phyloP scores from a whole-genome alignment of 1,284 basidiomycete genomes.

The Trametes hirsuta region DNA sequence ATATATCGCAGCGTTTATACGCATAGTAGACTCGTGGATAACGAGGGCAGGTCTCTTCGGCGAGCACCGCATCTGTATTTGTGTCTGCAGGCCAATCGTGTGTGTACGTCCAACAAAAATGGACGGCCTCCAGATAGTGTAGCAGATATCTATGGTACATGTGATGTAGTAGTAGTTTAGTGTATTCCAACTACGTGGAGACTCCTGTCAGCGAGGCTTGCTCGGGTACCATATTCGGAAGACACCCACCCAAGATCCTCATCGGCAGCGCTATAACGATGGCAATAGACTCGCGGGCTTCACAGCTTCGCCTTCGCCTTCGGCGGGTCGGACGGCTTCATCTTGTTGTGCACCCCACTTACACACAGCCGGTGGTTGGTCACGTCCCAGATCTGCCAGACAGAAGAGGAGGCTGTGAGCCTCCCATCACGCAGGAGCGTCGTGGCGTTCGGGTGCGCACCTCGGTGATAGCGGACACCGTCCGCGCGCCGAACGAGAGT shows the following conservation, averaged over 20 bases:
- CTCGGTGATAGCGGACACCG: conserved; percentile 19
- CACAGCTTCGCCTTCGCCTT: conserved; percentile 1
- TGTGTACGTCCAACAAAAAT: no score
- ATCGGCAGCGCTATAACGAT: neutral
- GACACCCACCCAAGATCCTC: no score
- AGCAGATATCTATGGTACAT: conserved; percentile 1
- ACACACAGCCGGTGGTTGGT: conserved; percentile 38
- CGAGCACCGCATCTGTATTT: no score
- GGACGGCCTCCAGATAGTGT: neutral
- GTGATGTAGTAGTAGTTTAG: neutral
- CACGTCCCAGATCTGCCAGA: conserved; percentile 41
- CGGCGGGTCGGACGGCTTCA: conserved; percentile 35
- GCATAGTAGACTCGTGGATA: no score
- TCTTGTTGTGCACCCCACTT: conserved; percentile 42
- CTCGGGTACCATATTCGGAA: no score
- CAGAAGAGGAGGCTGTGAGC: neutral
- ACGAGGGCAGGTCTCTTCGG: no score
- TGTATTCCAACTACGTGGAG: neutral
- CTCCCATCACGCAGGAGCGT: neutral
- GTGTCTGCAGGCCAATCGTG: no score
- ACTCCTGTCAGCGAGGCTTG: no score
- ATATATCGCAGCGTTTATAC: no score
- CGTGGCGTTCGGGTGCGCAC: neutral
- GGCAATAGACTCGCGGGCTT: neutral
- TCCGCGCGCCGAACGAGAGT: conserved; percentile 17